Conservation (phyloP, 352 stramenopile genomes). For the Phytophthora palmivora region DNA sequence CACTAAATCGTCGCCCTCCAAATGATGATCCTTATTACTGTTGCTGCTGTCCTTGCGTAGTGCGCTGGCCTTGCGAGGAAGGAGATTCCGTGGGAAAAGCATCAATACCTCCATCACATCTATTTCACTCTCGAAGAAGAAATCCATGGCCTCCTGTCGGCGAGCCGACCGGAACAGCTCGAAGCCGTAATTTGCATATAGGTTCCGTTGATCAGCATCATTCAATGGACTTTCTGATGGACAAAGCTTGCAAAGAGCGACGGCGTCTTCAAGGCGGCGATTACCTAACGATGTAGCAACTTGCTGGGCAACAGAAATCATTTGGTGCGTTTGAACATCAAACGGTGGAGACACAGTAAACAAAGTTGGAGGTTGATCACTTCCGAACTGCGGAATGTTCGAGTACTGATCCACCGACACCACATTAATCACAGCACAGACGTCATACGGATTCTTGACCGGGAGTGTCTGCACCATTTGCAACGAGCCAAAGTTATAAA, state of each 20-base stretch:
- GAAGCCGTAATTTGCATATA: constrained; percentile 69
- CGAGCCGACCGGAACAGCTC: constrained; percentile 52
- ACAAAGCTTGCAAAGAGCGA: constrained; percentile 72
- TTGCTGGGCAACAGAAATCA: constrained; percentile 60
- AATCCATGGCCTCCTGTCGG: constrained; percentile 57
- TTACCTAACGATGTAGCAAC: constrained; percentile 50
- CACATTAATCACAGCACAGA: constrained; percentile 38
- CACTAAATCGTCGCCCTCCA: constrained; percentile 61
- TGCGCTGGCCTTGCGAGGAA: constrained; percentile 58
- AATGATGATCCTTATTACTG: constrained; percentile 21
- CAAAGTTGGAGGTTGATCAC: constrained; percentile 43
- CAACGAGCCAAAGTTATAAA: constrained; percentile 74
- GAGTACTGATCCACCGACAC: constrained; percentile 18
- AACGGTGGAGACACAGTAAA: constrained; percentile 55
- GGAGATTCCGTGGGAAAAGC: constrained; percentile 72
- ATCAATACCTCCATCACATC: constrained; percentile 70
- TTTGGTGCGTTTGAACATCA: constrained; percentile 57
- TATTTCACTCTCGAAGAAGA: constrained; percentile 58
- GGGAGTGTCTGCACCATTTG: constrained; percentile 58
- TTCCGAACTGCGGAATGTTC: constrained; percentile 9
- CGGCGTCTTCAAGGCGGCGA: constrained; percentile 57
- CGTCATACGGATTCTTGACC: constrained; percentile 57
- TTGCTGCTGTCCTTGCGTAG: constrained; percentile 40
- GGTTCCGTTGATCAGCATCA: constrained; percentile 51
- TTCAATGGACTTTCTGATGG: constrained; percentile 69